phyloP scores from a whole-genome alignment of 2,329 filamentous ascomycete genomes.

The Fusarium sacchari region DNA sequence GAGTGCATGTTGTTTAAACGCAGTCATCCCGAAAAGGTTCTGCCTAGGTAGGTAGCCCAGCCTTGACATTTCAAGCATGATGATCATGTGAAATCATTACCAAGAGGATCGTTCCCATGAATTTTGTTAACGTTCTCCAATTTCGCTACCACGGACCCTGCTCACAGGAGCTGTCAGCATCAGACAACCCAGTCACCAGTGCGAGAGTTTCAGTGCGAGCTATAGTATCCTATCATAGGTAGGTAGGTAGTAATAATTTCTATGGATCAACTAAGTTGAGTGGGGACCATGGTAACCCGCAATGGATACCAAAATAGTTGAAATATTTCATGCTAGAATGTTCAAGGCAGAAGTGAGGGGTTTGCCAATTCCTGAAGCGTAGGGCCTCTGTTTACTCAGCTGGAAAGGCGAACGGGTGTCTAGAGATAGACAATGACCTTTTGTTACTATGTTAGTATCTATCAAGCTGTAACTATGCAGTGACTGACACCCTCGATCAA shows the following conservation, averaged over 20 bases:
- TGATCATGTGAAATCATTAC: background rate
- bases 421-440: background rate
- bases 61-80: background rate
- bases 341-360: background rate
- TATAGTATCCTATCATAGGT: background rate
- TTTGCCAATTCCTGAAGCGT: background rate
- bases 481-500: slow-evolving; percentile 12
- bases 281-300: background rate
- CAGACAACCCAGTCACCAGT: background rate
- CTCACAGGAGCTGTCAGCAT: slow-evolving; percentile 17
- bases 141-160: slow-evolving; percentile 13
- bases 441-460: background rate
- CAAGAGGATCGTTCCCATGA: background rate
- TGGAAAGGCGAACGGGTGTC: background rate
- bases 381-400: background rate
- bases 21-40: slow-evolving; percentile 2
- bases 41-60: background rate
- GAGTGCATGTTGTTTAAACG: background rate
- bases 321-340: background rate
- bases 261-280: background rate
- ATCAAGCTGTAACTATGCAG: slow-evolving; percentile 15
- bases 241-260: background rate
- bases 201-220: background rate
- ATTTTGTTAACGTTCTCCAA: background rate
- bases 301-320: slow-evolving; percentile 13